Evolutionary conservation across 225 moss, liverwort and hornwort genomes (phyloP).

Genomic region (Sphagnum contortum): DNA sequence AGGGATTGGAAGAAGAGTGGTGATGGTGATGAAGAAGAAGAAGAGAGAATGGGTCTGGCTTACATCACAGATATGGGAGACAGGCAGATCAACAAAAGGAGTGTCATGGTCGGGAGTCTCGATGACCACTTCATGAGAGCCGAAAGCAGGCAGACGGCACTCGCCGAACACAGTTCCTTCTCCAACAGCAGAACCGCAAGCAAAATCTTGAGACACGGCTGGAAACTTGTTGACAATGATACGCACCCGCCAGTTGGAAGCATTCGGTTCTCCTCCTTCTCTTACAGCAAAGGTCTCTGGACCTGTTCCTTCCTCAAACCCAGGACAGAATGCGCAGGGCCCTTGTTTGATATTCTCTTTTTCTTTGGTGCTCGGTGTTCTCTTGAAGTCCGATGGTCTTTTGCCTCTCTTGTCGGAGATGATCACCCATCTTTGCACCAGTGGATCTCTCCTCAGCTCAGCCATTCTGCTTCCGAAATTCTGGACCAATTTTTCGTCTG

Average conservation of each 20-base stretch:
- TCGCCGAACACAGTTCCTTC: conserved; percentile 28
- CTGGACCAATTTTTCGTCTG: too few relatives aligned
- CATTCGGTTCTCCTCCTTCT: conserved; percentile 24
- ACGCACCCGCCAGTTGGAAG: conserved; percentile 69
- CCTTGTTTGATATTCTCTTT: conserved; percentile 16
- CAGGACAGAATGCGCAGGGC: conserved; percentile 61
- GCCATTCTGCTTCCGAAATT: conserved; percentile 14
- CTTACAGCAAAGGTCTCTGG: conserved; percentile 55
- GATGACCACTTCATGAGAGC: conserved; percentile 80
- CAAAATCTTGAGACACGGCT: conserved; percentile 42
- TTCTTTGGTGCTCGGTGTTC: conserved; percentile 5
- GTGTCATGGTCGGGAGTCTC: conserved; percentile 61
- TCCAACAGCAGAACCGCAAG: conserved; percentile 1
- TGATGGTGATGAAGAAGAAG: too few relatives aligned
- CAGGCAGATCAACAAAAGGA: conserved; percentile 40
- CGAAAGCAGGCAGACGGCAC: conserved; percentile 61
- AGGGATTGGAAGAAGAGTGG: too few relatives aligned
- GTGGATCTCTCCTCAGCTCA: conserved; percentile 68
- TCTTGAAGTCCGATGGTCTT: conserved; percentile 53
- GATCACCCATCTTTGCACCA: conserved; percentile 69
- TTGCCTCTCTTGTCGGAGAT: conserved; percentile 69
- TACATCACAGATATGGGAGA: conserved; percentile 52
- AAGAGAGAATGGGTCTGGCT: background rate
- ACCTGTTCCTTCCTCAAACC: conserved; percentile 54
- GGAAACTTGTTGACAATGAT: conserved; percentile 57